A percentile compares a stretch with the other conserved stretches of the same genome.
Conservation (phyloP, 345 rosid species). For the Eucalyptus regnans region DNA sequence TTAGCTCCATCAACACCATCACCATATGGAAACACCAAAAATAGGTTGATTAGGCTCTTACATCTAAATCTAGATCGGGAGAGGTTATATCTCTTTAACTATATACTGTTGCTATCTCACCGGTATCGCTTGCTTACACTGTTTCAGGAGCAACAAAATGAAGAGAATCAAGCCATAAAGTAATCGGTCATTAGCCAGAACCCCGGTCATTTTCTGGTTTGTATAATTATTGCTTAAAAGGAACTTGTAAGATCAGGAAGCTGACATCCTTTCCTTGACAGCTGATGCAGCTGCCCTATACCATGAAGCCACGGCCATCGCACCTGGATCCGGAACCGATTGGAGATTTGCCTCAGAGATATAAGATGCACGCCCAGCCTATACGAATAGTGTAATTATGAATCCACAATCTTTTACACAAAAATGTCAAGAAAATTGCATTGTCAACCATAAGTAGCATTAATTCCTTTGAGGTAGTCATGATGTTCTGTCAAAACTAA, state of each 20-base stretch:
- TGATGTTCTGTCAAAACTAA: neutral
- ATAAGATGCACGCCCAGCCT: constrained; percentile 86
- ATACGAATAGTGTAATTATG: neutral
- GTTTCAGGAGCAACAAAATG: neutral
- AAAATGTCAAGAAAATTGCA: neutral
- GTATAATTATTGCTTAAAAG: neutral
- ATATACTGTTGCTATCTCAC: neutral
- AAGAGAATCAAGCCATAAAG: neutral
- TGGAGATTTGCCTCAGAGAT: constrained; percentile 48
- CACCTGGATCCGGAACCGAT: constrained; percentile 86
- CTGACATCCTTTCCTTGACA: constrained; percentile 23
- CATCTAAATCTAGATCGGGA: neutral
- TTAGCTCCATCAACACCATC: neutral
- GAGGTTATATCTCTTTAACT: neutral
- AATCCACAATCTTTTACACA: neutral
- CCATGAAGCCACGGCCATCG: constrained; percentile 91
- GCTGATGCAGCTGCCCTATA: constrained; percentile 85
- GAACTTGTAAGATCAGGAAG: neutral
- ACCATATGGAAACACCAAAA: neutral
- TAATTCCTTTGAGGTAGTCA: neutral
- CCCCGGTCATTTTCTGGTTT: neutral
- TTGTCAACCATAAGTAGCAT: neutral
- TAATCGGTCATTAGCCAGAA: neutral
- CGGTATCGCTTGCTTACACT: neutral
- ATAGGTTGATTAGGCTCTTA: neutral